phyloP scores from a whole-genome alignment of 495 filamentous ascomycete genomes.

The Penicillium odoratum region DNA sequence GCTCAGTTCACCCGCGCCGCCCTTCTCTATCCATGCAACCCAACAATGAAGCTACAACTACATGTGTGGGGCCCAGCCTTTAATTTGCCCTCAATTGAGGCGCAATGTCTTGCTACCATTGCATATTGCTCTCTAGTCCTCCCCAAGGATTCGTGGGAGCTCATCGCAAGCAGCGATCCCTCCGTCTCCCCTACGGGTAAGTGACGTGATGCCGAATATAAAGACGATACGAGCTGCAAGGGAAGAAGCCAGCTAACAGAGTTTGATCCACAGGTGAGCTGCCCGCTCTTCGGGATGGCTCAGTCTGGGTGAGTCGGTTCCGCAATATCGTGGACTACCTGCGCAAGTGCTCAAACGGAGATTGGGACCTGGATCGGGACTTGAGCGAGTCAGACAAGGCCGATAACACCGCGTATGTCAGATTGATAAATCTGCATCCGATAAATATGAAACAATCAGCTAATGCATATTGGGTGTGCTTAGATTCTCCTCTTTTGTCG shows the following conservation, averaged over 20 bases:
- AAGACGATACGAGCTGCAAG: neutral
- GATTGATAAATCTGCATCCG: neutral
- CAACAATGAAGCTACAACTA: conserved; percentile 67
- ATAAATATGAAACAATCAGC: neutral
- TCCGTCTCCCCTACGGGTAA: conserved; percentile 74
- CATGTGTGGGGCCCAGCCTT: conserved; percentile 93
- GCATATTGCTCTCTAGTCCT: conserved; percentile 64
- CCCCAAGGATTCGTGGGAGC: conserved; percentile 63
- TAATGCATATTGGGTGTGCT: neutral
- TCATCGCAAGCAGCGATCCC: conserved; percentile 75
- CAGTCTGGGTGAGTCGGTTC: conserved; percentile 68
- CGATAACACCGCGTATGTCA: conserved; percentile 56
- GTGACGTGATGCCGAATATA: conserved; percentile 34
- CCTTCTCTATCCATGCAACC: conserved; percentile 20
- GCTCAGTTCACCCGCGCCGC: conserved; percentile 18
- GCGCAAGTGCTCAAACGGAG: conserved; percentile 47
- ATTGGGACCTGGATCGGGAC: conserved; percentile 56
- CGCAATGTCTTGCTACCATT: conserved; percentile 80
- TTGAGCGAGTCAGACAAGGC: conserved; percentile 47
- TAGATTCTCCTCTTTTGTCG: conserved; percentile 62
- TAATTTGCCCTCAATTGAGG: conserved; percentile 81
- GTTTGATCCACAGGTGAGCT: conserved; percentile 58
- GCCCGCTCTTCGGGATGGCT: conserved; percentile 67
- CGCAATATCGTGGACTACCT: conserved; percentile 72
- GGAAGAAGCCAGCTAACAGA: conserved; percentile 5